Conservation (phyloP, 1,139 yeast species). For the Kodamaea arcana region DNA sequence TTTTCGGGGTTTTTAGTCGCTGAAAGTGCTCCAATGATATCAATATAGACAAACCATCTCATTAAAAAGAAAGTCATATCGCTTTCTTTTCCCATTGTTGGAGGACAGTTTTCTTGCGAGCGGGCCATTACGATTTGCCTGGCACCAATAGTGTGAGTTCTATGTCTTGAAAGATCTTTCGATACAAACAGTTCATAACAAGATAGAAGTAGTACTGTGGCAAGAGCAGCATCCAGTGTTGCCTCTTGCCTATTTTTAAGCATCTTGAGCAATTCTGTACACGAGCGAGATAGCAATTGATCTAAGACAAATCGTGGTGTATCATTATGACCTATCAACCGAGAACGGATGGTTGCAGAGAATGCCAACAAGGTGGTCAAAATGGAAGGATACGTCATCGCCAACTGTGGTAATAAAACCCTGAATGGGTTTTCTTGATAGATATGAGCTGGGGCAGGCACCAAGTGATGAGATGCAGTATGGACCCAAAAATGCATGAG, state of each 20-base stretch:
- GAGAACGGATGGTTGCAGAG: conserved; percentile 52
- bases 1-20: conserved; percentile 31
- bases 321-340: conserved; percentile 27
- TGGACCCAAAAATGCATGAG: conserved; percentile 62
- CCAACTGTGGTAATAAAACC: conserved; percentile 63
- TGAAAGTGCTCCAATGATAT: conserved; percentile 59
- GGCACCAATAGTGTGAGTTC: conserved; percentile 67
- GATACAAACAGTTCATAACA: conserved; percentile 57
- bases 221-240: conserved; percentile 63
- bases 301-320: conserved; percentile 45
- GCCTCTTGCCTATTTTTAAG: conserved; percentile 51
- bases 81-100: conserved; percentile 20
- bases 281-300: conserved; percentile 51
- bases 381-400: conserved; percentile 56
- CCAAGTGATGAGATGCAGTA: conserved; percentile 58
- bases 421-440: conserved; percentile 67
- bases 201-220: conserved; percentile 59
- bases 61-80: conserved; percentile 57
- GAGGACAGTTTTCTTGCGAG: conserved; percentile 18
- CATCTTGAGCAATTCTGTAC: conserved; percentile 51
- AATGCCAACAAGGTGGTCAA: conserved; percentile 63
- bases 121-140: conserved; percentile 62
- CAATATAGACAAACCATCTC: conserved; percentile 71
- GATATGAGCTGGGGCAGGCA: conserved; percentile 61
- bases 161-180: conserved; percentile 50